These are phyloP conservation scores for Mycena indigotica DNA, from an alignment of 768 basidiomycete species.

Conservation along the genomic window DNA sequence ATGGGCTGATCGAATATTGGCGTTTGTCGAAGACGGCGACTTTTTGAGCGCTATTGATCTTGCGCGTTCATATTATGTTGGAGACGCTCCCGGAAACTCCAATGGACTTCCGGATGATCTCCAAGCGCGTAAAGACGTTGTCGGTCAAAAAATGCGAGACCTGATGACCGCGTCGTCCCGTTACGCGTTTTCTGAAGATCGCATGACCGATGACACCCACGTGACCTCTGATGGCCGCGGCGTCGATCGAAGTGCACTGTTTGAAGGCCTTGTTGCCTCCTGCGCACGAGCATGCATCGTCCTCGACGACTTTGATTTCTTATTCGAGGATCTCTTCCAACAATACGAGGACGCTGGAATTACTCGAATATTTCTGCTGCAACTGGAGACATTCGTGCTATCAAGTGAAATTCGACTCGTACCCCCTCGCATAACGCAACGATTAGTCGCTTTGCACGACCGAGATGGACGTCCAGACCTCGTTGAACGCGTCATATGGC, in stretches of 20 bases:
- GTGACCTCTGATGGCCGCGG: constrained; percentile 79
- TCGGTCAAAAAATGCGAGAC: constrained; percentile 76
- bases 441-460: constrained; percentile 77
- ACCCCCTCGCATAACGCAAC: constrained; percentile 88
- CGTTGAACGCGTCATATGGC: constrained; percentile 92
- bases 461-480: constrained; percentile 68
- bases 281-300: constrained; percentile 81
- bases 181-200: constrained; percentile 94
- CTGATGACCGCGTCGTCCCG: constrained; percentile 85
- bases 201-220: constrained; percentile 90
- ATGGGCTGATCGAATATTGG: constrained; percentile 92
- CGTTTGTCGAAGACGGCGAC: constrained; percentile 81
- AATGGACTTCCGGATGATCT: constrained; percentile 80
- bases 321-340: constrained; percentile 94
- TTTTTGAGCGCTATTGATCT: constrained; percentile 90
- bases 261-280: constrained; percentile 81
- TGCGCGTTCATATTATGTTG: constrained; percentile 77
- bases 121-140: constrained; percentile 57
- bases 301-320: constrained; percentile 78
- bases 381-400: constrained; percentile 82
- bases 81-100: constrained; percentile 79
- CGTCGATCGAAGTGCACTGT: constrained; percentile 88
- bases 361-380: constrained; percentile 75
- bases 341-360: constrained; percentile 86
- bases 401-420: constrained; percentile 69